A percentile compares a stretch with the other conserved stretches of the same genome.
Conservation (phyloP, 2,329 filamentous ascomycete species). For the Xylariaceae sp. region DNA sequence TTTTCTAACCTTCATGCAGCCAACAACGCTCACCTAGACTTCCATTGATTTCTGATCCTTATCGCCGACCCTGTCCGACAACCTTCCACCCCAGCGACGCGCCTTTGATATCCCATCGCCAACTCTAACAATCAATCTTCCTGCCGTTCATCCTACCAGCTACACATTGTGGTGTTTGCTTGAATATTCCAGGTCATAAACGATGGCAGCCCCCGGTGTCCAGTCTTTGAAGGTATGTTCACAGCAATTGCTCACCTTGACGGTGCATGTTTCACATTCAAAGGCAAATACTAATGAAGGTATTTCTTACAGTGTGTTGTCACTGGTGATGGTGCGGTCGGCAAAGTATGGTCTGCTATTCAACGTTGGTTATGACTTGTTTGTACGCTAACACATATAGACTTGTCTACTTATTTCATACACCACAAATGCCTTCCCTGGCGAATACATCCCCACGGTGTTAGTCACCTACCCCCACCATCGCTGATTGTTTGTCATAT, state of each 20-base stretch:
- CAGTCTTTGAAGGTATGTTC: conserved; percentile 85
- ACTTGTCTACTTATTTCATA: conserved; percentile 99
- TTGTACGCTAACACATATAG: conserved; percentile 51
- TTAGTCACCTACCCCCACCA: conserved; percentile 52
- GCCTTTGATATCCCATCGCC: conserved; percentile 17
- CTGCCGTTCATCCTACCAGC: conserved; percentile 14
- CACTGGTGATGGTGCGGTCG: conserved; percentile 98
- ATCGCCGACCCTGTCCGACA: conserved; percentile 26
- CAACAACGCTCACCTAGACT: conserved; percentile 39
- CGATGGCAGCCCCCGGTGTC: conserved; percentile 83
- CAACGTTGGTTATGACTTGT: not conserved
- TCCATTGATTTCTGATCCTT: conserved; percentile 21
- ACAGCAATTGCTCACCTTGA: conserved; percentile 8
- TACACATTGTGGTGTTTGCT: conserved; percentile 24
- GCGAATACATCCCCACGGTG: conserved; percentile 99
- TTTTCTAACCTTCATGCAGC: conserved; percentile 47
- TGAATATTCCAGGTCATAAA: conserved; percentile 42
- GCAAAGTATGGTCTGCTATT: conserved; percentile 72
- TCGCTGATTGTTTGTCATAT: conserved; percentile 11
- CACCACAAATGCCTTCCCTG: conserved; percentile 99
- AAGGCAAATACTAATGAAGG: conserved; percentile 44
- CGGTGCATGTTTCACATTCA: conserved; percentile 17
- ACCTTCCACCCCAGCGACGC: conserved; percentile 16
- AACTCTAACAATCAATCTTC: conserved; percentile 19
- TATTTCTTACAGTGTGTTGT: conserved; percentile 79